Evolutionary conservation across 495 filamentous ascomycete genomes (phyloP).

Genomic region (Clohesyomyces aquaticus): DNA sequence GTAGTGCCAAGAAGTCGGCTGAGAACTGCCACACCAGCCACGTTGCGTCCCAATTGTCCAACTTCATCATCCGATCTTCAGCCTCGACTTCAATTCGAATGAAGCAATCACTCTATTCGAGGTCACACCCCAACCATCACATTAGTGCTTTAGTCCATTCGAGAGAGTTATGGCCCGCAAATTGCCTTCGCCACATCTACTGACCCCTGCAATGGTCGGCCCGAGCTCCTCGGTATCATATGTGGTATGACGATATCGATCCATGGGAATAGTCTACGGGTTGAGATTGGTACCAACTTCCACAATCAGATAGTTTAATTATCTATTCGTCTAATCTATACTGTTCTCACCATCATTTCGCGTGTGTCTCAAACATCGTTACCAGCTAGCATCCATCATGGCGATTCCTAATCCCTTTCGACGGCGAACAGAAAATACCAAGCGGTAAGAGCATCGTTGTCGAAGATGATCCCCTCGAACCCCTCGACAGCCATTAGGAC

Average conservation of each 20-base stretch:
- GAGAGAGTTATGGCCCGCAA: too few relatives aligned
- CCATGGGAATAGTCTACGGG: neutral
- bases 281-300: neutral
- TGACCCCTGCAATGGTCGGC: neutral
- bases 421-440: conserved; percentile 43
- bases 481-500: neutral
- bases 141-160: too few relatives aligned
- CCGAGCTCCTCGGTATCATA: conserved; percentile 26
- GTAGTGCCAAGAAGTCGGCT: too few relatives aligned
- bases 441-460: conserved; percentile 37
- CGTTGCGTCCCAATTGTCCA: too few relatives aligned
- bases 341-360: neutral
- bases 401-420: conserved; percentile 49
- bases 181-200: neutral
- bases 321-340: neutral
- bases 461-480: conserved; percentile 1
- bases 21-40: too few relatives aligned
- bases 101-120: too few relatives aligned
- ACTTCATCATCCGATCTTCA: too few relatives aligned
- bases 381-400: conserved; percentile 41
- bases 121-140: too few relatives aligned
- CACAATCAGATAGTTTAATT: neutral
- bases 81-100: too few relatives aligned
- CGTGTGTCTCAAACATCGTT: neutral
- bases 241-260: too few relatives aligned